Conservation (phyloP, 768 basidiomycete species). For the Sistotremastrum niveocremeum region DNA sequence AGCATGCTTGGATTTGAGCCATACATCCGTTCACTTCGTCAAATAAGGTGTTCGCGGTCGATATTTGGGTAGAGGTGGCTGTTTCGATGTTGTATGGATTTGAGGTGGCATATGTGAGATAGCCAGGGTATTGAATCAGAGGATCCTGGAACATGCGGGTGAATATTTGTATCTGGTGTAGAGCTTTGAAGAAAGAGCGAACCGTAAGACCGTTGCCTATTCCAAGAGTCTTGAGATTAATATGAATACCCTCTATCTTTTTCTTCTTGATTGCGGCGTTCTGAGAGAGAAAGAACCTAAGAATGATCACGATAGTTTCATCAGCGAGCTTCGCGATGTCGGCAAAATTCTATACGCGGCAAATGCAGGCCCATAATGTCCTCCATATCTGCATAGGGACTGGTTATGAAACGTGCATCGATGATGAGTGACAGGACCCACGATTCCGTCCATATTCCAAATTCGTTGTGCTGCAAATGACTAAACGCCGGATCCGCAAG, state of each 20-base stretch:
- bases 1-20: conserved; percentile 38
- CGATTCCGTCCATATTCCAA: conserved; percentile 57
- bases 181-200: conserved; percentile 6
- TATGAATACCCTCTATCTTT: conserved; percentile 27
- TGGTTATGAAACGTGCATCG: too few species aligned
- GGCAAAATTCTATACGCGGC: conserved; percentile 9
- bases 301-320: too few species aligned
- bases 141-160: conserved; percentile 16
- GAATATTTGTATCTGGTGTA: neutral
- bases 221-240: conserved; percentile 52
- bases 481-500: conserved; percentile 40
- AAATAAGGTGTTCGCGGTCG: conserved; percentile 30
- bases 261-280: conserved; percentile 41
- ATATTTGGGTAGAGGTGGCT: conserved; percentile 22
- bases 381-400: conserved; percentile 18
- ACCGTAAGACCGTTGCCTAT: conserved; percentile 52
- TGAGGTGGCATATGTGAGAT: conserved; percentile 37
- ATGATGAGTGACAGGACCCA: too few species aligned
- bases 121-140: conserved; percentile 43
- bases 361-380: conserved; percentile 27
- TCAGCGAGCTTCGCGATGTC: neutral
- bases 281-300: conserved; percentile 42
- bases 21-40: too few species aligned
- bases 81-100: conserved; percentile 49
- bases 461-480: conserved; percentile 27